These are phyloP conservation scores for Chloromonas sp. DNA, from an alignment of 163 green algal genomes.

Conservation along the genomic window DNA sequence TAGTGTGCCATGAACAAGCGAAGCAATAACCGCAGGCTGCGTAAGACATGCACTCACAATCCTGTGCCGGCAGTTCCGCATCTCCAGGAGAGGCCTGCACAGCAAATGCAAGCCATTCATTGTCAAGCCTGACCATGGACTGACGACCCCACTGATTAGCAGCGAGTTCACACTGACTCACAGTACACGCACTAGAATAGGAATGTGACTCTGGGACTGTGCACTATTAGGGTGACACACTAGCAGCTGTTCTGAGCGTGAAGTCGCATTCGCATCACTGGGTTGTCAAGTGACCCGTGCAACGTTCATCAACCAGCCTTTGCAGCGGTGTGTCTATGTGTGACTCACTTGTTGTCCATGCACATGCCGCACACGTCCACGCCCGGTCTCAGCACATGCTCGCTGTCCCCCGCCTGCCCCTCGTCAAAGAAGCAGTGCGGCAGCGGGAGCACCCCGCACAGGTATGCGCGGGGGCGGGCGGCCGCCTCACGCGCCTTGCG, in stretches of 20 bases:
- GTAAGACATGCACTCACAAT: background rate
- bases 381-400: background rate
- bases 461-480: background rate
- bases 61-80: background rate
- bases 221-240: background rate
- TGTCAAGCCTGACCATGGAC: background rate
- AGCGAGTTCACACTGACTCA: background rate
- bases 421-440: background rate
- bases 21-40: background rate
- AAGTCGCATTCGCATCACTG: background rate
- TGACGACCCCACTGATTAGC: background rate
- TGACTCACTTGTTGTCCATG: slow-evolving; percentile 11
- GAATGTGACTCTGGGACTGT: background rate
- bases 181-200: background rate
- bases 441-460: background rate
- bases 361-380: slow-evolving; percentile 5
- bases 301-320: too few species aligned
- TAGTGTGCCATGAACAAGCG: background rate
- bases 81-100: slow-evolving; percentile 1
- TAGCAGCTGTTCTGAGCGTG: background rate
- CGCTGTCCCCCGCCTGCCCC: background rate
- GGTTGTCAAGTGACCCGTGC: too few species aligned
- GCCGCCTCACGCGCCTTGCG: background rate
- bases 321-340: too few species aligned
- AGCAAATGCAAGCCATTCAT: background rate